These are phyloP conservation scores for Fusarium verrucosum DNA, from an alignment of 2,329 filamentous ascomycete genomes.

Conservation along the genomic window DNA sequence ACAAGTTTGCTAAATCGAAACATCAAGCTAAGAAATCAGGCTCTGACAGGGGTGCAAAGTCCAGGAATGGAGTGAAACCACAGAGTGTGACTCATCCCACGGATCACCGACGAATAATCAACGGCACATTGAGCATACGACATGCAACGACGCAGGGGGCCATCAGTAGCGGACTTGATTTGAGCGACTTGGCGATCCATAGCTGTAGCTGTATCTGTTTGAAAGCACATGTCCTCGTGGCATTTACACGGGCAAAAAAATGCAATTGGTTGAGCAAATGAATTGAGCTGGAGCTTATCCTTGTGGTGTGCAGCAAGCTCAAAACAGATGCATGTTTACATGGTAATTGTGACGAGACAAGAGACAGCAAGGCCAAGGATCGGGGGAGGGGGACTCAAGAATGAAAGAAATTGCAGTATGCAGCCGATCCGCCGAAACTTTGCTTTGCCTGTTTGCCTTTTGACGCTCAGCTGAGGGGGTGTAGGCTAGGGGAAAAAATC, in stretches of 20 bases:
- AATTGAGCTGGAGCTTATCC: constrained; percentile 23
- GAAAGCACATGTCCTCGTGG: constrained; percentile 18
- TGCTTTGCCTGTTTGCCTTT: no score
- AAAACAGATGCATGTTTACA: constrained; percentile 1
- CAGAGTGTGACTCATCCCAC: constrained; percentile 43
- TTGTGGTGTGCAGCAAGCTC: not conserved
- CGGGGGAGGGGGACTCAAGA: constrained; percentile 36
- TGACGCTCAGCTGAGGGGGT: constrained; percentile 40
- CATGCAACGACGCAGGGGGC: constrained; percentile 31
- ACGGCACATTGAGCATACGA: constrained; percentile 31
- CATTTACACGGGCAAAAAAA: constrained; percentile 1
- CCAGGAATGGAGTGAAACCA: constrained; percentile 44
- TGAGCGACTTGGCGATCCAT: constrained; percentile 22
- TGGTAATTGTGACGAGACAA: constrained; percentile 31
- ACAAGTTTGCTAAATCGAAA: constrained; percentile 30
- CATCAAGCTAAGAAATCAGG: constrained; percentile 36
- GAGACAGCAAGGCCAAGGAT: constrained; percentile 25
- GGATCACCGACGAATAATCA: constrained; percentile 38
- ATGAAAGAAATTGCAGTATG: constrained; percentile 44
- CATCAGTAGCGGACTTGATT: constrained; percentile 10
- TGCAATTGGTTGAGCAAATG: constrained; percentile 18
- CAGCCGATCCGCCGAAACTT: no score
- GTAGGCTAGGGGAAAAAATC: constrained; percentile 35
- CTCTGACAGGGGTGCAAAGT: constrained; percentile 39
- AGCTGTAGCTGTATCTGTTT: constrained; percentile 3